Conservation (phyloP, 2,329 filamentous ascomycete genomes). For the Diaporthe caulivora region DNA sequence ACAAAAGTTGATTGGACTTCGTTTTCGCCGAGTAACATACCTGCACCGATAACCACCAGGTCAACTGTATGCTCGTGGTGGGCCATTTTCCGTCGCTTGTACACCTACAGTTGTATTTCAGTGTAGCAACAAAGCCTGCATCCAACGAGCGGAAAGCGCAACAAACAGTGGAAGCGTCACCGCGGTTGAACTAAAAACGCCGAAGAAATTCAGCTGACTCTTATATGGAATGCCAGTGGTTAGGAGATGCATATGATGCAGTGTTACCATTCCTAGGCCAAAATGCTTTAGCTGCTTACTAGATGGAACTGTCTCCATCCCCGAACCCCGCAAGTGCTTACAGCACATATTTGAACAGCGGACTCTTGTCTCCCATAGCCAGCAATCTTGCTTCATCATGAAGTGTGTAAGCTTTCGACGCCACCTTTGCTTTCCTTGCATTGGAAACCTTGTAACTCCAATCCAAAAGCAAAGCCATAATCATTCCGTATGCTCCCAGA, state of each 20-base stretch:
- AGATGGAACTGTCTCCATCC: constrained; percentile 38
- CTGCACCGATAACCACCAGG: constrained; percentile 52
- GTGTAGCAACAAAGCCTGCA: background rate
- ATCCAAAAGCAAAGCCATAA: background rate
- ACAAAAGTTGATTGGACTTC: background rate
- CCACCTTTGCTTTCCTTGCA: background rate
- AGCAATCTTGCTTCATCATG: constrained; percentile 2
- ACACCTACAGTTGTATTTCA: background rate
- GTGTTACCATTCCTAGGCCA: constrained; percentile 41
- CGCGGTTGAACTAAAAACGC: background rate
- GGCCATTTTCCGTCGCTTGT: background rate
- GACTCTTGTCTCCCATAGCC: background rate
- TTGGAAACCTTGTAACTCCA: background rate
- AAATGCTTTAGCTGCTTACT: constrained; percentile 33
- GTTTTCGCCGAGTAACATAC: constrained; percentile 47
- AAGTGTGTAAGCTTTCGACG: no score
- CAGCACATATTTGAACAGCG: constrained; percentile 24
- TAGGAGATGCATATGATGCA: constrained; percentile 37
- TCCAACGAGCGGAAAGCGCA: background rate
- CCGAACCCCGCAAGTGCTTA: constrained; percentile 26
- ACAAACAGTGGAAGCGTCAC: background rate
- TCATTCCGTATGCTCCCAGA: background rate
- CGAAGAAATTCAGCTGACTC: background rate
- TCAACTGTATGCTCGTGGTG: constrained; percentile 37
- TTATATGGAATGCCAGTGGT: background rate